phyloP scores from a whole-genome alignment of 2,329 filamentous ascomycete species.

The Cladosporium sp. region DNA sequence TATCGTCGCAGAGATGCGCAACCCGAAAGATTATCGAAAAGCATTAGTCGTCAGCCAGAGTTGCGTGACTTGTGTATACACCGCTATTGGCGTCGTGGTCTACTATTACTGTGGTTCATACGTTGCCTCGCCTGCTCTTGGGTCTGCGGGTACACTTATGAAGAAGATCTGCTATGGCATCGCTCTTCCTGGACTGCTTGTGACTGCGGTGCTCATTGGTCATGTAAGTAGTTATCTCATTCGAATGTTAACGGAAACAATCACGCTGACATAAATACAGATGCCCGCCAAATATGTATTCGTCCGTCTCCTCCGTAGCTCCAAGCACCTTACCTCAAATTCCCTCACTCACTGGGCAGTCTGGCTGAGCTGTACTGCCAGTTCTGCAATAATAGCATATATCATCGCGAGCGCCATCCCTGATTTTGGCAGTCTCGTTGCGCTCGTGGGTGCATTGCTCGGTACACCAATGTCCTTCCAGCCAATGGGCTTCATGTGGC shows the following conservation, averaged over 20 bases:
- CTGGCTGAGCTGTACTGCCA: slow-evolving; percentile 44
- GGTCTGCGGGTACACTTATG: slow-evolving; percentile 53
- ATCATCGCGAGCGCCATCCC: slow-evolving; percentile 46
- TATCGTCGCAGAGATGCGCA: slow-evolving; percentile 61
- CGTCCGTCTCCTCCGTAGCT: slow-evolving; percentile 49
- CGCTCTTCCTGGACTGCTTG: slow-evolving; percentile 50
- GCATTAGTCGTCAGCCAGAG: slow-evolving; percentile 54
- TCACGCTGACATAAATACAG: slow-evolving; percentile 6
- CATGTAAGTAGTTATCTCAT: slow-evolving; percentile 26
- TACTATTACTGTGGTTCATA: slow-evolving; percentile 58
- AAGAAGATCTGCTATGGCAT: slow-evolving; percentile 61
- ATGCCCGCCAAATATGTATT: slow-evolving; percentile 52
- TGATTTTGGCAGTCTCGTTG: slow-evolving; percentile 22
- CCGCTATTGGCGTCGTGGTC: slow-evolving; percentile 56
- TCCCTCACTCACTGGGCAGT: slow-evolving; percentile 46
- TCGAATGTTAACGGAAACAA: not conserved
- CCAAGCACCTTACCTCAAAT: slow-evolving; percentile 46
- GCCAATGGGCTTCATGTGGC: slow-evolving; percentile 39
- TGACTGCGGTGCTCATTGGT: slow-evolving; percentile 43
- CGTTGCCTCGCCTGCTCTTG: slow-evolving; percentile 58
- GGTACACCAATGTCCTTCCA: slow-evolving; percentile 23
- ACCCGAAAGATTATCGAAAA: slow-evolving; percentile 55
- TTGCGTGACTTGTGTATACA: slow-evolving; percentile 52
- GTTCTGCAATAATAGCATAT: slow-evolving; percentile 41
- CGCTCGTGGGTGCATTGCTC: slow-evolving; percentile 22